Percentiles rank a stretch among this genome's conserved stretches.
Evolutionary conservation across 305 asterid genomes (phyloP).

Genomic region (Rubia peregrina): DNA sequence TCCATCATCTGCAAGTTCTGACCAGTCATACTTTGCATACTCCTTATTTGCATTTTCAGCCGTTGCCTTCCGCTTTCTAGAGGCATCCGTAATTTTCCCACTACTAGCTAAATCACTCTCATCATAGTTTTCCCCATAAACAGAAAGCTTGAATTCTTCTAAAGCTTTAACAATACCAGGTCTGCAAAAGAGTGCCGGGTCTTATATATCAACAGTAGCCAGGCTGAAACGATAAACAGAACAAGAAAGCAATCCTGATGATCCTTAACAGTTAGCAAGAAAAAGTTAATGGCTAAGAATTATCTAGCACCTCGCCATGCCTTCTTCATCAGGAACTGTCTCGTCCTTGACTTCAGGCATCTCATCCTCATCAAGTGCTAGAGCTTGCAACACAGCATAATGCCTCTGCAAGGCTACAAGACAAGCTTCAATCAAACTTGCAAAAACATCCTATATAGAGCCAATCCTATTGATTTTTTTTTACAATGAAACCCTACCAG

Average conservation of each 20-base stretch:
- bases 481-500: neutral
- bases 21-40: slow-evolving; percentile 57
- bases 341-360: slow-evolving; percentile 88
- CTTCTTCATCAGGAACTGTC: slow-evolving; percentile 97
- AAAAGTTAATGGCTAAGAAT: slow-evolving; percentile 2
- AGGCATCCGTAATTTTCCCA: slow-evolving; percentile 45
- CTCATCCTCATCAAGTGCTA: slow-evolving; percentile 92
- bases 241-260: neutral
- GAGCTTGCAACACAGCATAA: slow-evolving; percentile 85
- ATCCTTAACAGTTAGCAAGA: neutral
- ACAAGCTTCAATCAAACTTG: slow-evolving; percentile 1
- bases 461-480: neutral
- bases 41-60: slow-evolving; percentile 59
- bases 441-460: neutral
- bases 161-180: slow-evolving; percentile 79
- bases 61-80: slow-evolving; percentile 68
- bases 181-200: slow-evolving; percentile 25
- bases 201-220: neutral
- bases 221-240: neutral
- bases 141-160: slow-evolving; percentile 75
- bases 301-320: slow-evolving; percentile 60
- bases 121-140: slow-evolving; percentile 63
- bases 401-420: slow-evolving; percentile 87
- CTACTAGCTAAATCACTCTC: slow-evolving; percentile 34
- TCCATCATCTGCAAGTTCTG: slow-evolving; percentile 84